Evolutionary conservation across 768 basidiomycete genomes (phyloP).

Genomic region (Suillus lakei): DNA sequence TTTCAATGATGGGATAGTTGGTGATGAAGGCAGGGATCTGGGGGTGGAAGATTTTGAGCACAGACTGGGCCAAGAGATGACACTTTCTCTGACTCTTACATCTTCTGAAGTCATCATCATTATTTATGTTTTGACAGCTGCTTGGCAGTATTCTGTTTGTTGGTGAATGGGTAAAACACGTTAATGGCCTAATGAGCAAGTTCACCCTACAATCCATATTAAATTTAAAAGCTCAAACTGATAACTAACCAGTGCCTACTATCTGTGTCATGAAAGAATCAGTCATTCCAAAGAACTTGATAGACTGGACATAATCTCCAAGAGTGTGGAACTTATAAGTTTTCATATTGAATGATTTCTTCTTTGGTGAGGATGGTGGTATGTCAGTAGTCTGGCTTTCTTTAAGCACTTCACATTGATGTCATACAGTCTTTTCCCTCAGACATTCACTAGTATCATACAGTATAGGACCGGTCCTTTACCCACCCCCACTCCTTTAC

Average conservation of each 20-base stretch:
- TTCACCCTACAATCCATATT: conserved; percentile 13
- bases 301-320: conserved; percentile 33
- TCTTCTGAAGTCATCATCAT: conserved; percentile 10
- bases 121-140: conserved; percentile 35
- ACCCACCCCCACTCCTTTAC: no score
- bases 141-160: conserved; percentile 34
- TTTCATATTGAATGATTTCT: conserved; percentile 12
- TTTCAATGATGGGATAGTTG: conserved; percentile 5
- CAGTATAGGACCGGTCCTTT: no score
- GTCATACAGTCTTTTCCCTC: conserved; percentile 28
- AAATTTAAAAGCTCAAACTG: neutral
- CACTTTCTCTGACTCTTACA: no score
- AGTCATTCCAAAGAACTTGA: conserved; percentile 28
- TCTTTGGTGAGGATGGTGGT: neutral
- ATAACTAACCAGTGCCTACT: neutral
- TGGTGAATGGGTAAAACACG: conserved; percentile 34
- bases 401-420: conserved; percentile 15
- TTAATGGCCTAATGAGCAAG: conserved; percentile 16
- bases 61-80: no score
- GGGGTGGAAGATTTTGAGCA: conserved; percentile 12
- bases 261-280: conserved; percentile 28
- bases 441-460: no score
- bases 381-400: no score
- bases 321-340: conserved; percentile 32
- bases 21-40: conserved; percentile 2